Conservation (phyloP, 805 yeast species). For the Barnettozyma wickerhamii region DNA sequence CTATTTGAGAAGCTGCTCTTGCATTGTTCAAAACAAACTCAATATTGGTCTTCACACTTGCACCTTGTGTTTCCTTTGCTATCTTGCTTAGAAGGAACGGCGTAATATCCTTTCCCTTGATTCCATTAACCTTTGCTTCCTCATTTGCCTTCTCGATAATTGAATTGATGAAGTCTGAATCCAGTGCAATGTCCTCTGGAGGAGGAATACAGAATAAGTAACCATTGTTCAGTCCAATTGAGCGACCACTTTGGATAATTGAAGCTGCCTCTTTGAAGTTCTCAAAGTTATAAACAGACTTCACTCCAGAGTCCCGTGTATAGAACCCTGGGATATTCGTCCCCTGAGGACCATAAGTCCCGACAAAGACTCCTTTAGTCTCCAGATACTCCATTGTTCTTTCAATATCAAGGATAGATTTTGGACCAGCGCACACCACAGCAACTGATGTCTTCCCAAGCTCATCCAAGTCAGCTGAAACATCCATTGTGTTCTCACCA, state of each 20-base stretch:
- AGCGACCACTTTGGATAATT: slow-evolving; percentile 44
- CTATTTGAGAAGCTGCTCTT: slow-evolving; percentile 59
- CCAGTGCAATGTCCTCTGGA: slow-evolving; percentile 58
- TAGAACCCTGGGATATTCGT: slow-evolving; percentile 77
- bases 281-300: slow-evolving; percentile 63
- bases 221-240: slow-evolving; percentile 59
- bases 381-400: slow-evolving; percentile 83
- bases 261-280: slow-evolving; percentile 56
- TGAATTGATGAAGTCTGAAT: slow-evolving; percentile 43
- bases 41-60: slow-evolving; percentile 64
- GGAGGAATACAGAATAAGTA: slow-evolving; percentile 81
- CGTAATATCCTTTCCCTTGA: slow-evolving; percentile 71
- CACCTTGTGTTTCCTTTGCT: slow-evolving; percentile 64
- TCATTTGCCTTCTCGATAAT: slow-evolving; percentile 55
- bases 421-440: slow-evolving; percentile 93
- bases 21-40: slow-evolving; percentile 79
- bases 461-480: slow-evolving; percentile 86
- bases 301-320: slow-evolving; percentile 67
- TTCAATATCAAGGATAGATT: slow-evolving; percentile 75
- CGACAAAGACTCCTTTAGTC: slow-evolving; percentile 86
- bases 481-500: slow-evolving; percentile 70
- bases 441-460: slow-evolving; percentile 77
- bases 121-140: slow-evolving; percentile 48
- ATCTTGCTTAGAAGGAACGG: slow-evolving; percentile 70
- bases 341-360: slow-evolving; percentile 54